phyloP scores from a whole-genome alignment of 768 basidiomycete genomes.

The Agaricus subrufescens region DNA sequence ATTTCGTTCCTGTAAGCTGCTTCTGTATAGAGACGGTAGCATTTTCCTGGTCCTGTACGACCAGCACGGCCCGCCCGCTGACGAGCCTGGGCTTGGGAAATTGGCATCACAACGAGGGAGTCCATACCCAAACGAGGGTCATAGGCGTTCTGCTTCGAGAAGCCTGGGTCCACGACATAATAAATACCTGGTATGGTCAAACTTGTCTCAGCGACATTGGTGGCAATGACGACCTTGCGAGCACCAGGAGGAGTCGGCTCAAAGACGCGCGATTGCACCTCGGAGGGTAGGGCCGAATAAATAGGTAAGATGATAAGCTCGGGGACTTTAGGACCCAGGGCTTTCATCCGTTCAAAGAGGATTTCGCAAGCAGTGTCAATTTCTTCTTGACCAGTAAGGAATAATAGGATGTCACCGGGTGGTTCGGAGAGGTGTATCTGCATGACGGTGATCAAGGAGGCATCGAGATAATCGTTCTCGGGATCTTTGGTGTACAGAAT shows the following conservation, averaged over 20 bases:
- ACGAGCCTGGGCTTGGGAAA: constrained; percentile 96
- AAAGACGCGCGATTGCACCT: constrained; percentile 97
- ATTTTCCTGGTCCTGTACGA: constrained; percentile 96
- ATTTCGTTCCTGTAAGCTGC: constrained; percentile 98
- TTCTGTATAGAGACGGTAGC: constrained; percentile 96
- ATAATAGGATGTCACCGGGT: constrained; percentile 92
- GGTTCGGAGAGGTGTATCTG: constrained; percentile 99
- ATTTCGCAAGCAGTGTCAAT: constrained; percentile 98
- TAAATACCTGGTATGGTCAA: constrained; percentile 98
- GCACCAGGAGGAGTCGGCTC: constrained; percentile 97
- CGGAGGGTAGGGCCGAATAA: constrained; percentile 96
- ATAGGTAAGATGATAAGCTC: constrained; percentile 96
- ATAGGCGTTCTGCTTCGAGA: constrained; percentile 98
- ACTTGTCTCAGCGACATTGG: constrained; percentile 98
- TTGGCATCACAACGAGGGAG: constrained; percentile 96
- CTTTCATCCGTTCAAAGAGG: constrained; percentile 97
- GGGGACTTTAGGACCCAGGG: constrained; percentile 96
- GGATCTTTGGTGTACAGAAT: constrained; percentile 99
- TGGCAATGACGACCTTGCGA: constrained; percentile 99
- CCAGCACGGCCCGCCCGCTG: constrained; percentile 96
- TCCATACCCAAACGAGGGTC: constrained; percentile 98
- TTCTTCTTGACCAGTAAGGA: constrained; percentile 98
- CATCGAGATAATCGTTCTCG: constrained; percentile 95
- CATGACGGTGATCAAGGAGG: constrained; percentile 98
- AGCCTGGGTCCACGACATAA: constrained; percentile 98